Evolutionary conservation across 805 yeast genomes (phyloP).

Genomic region (Metschnikowia lachancei): DNA sequence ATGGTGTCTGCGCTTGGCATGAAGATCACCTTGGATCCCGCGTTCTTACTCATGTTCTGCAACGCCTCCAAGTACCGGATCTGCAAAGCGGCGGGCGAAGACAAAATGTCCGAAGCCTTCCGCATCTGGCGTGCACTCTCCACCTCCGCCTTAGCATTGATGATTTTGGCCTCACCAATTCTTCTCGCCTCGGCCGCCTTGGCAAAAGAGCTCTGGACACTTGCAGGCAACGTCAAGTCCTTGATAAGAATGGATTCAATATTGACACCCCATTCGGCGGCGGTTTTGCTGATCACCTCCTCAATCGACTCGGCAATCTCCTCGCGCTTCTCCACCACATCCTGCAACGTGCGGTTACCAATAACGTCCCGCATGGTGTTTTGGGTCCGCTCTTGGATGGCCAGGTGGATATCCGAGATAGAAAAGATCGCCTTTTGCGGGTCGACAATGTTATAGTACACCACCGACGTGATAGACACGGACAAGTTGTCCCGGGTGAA

Average conservation of each 20-base stretch:
- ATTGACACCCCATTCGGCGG: slow-evolving; percentile 66
- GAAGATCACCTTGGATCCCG: slow-evolving; percentile 67
- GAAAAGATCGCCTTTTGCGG: slow-evolving; percentile 66
- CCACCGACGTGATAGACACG: slow-evolving; percentile 60
- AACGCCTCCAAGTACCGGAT: slow-evolving; percentile 76
- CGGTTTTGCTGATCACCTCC: slow-evolving; percentile 58
- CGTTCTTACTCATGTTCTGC: slow-evolving; percentile 63
- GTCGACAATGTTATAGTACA: slow-evolving; percentile 63
- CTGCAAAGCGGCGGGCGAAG: slow-evolving; percentile 75
- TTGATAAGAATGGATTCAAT: slow-evolving; percentile 67
- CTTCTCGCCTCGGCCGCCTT: slow-evolving; percentile 75
- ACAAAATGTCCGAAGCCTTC: slow-evolving; percentile 72
- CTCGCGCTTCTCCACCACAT: slow-evolving; percentile 69
- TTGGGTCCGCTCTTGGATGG: slow-evolving; percentile 65
- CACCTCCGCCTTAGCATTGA: slow-evolving; percentile 72
- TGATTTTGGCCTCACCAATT: slow-evolving; percentile 73
- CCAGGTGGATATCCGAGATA: slow-evolving; percentile 50
- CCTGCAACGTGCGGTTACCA: slow-evolving; percentile 64
- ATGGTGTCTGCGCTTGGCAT: slow-evolving; percentile 57
- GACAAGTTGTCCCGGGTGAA: slow-evolving; percentile 70
- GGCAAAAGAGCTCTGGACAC: slow-evolving; percentile 59
- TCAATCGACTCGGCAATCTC: slow-evolving; percentile 63
- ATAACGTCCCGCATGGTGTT: slow-evolving; percentile 71
- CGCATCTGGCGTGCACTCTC: slow-evolving; percentile 75
- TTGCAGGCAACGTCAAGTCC: slow-evolving; percentile 54